These are phyloP conservation scores for Lactarius quietus DNA, from an alignment of 768 basidiomycete species.

Conservation along the genomic window DNA sequence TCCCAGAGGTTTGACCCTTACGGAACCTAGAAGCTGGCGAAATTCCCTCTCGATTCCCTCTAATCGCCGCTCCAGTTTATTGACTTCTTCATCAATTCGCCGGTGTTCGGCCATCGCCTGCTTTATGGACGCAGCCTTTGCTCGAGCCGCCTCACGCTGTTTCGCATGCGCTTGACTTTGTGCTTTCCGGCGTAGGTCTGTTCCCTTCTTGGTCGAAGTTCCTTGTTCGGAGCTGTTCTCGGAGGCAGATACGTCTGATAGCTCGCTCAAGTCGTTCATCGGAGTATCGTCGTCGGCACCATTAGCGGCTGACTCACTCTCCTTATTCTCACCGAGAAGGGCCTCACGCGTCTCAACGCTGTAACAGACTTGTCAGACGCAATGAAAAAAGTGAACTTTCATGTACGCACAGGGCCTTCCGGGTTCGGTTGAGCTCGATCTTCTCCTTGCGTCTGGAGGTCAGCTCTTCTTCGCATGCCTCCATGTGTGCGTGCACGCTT, in stretches of 20 bases:
- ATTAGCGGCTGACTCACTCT: constrained; percentile 36
- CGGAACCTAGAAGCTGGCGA: constrained; percentile 78
- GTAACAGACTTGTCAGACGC: constrained; percentile 21
- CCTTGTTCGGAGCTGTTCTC: constrained; percentile 55
- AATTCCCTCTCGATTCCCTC: constrained; percentile 93
- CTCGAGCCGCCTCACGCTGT: constrained; percentile 74
- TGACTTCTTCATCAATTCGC: constrained; percentile 83
- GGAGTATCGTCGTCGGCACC: constrained; percentile 51
- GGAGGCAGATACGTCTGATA: constrained; percentile 64
- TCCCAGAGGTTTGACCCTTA: constrained; percentile 86
- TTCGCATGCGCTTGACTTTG: constrained; percentile 65
- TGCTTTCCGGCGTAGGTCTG: constrained; percentile 44
- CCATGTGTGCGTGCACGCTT: constrained; percentile 83
- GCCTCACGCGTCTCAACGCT: constrained; percentile 72
- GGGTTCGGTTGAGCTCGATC: constrained; percentile 88
- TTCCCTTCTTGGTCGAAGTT: constrained; percentile 32
- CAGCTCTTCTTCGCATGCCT: constrained; percentile 82
- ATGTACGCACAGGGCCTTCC: constrained; percentile 76
- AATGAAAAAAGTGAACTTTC: constrained; percentile 6
- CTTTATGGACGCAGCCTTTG: constrained; percentile 75
- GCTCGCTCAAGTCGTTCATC: constrained; percentile 66
- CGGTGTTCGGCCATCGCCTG: constrained; percentile 81
- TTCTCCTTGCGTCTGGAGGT: constrained; percentile 94
- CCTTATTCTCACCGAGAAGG: constrained; percentile 52
- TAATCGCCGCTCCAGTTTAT: constrained; percentile 73